A percentile compares a stretch with the other conserved stretches of the same genome.
These are phyloP conservation scores for Kodamaea anthophila DNA, from an alignment of 1,139 yeast genomes.

Conservation along the genomic window DNA sequence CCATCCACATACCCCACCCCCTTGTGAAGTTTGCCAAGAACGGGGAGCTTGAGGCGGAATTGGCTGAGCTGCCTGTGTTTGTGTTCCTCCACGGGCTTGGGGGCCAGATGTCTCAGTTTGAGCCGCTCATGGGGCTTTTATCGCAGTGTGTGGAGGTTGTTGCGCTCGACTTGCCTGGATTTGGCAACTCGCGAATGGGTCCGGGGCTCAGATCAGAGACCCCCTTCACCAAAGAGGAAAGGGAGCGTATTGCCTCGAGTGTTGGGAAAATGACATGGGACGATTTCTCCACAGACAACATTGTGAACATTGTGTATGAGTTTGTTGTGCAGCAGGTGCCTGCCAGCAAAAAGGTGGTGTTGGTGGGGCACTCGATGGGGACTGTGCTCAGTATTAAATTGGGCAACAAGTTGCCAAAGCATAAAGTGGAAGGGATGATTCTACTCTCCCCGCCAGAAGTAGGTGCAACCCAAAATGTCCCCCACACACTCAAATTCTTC, in stretches of 20 bases:
- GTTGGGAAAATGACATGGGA: constrained; percentile 30
- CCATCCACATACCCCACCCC: constrained; percentile 52
- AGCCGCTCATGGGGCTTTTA: constrained; percentile 55
- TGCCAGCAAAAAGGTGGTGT: constrained; percentile 41
- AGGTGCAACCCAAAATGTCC: background rate
- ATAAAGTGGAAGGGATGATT: constrained; percentile 40
- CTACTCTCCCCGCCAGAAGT: constrained; percentile 54
- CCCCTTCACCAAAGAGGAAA: constrained; percentile 20
- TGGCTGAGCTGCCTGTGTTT: constrained; percentile 49
- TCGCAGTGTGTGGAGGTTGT: constrained; percentile 61
- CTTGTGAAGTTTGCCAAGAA: constrained; percentile 42
- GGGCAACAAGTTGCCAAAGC: constrained; percentile 32
- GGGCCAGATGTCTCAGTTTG: constrained; percentile 72
- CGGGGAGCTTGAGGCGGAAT: constrained; percentile 14
- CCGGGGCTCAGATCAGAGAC: constrained; percentile 17
- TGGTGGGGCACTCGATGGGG: constrained; percentile 78
- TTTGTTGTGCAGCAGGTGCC: constrained; percentile 37
- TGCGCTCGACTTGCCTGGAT: constrained; percentile 70
- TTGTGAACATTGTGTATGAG: constrained; percentile 41
- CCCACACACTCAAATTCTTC: constrained; percentile 11
- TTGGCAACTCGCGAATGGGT: constrained; percentile 47
- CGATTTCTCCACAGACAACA: constrained; percentile 43
- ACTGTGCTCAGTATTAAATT: constrained; percentile 49
- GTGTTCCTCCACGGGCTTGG: constrained; percentile 71
- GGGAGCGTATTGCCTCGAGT: constrained; percentile 24